Percentiles rank a stretch among this genome's conserved stretches.
These are phyloP conservation scores for Eucalyptus regnans DNA, from an alignment of 345 rosid species.

Conservation along the genomic window DNA sequence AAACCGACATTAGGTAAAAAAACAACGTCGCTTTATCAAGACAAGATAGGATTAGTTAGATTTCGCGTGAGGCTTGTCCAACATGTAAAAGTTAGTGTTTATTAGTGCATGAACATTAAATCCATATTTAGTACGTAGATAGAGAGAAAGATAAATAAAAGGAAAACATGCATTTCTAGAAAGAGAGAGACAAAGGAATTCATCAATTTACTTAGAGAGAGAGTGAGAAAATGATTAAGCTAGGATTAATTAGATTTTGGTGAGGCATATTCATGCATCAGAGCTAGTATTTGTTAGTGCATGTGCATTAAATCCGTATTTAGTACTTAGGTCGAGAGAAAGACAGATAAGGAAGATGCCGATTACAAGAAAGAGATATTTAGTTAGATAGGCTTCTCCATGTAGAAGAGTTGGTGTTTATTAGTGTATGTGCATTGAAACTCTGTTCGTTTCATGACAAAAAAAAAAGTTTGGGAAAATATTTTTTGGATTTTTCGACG, in stretches of 20 bases:
- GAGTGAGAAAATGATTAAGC: neutral
- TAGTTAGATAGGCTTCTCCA: neutral
- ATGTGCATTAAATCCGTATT: neutral
- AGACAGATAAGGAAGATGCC: neutral
- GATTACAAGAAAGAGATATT: neutral
- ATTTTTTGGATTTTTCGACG: too few species aligned
- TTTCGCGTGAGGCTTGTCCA: neutral
- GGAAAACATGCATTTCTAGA: neutral
- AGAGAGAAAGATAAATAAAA: neutral
- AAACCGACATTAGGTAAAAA: neutral
- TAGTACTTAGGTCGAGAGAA: neutral
- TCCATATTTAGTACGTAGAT: neutral
- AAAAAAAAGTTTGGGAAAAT: too few species aligned
- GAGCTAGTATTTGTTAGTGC: neutral
- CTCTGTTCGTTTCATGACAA: fast-evolving
- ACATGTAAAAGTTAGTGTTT: neutral
- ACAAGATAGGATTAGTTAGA: neutral
- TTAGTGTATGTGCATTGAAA: neutral
- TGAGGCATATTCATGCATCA: neutral
- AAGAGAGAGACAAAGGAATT: neutral
- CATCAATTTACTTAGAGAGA: neutral
- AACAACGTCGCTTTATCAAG: neutral
- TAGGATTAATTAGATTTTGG: neutral
- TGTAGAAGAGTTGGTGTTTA: neutral
- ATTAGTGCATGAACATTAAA: neutral